These are phyloP conservation scores for Domatiomyces catenatus DNA, from an alignment of 2,329 filamentous ascomycete genomes.

Conservation along the genomic window DNA sequence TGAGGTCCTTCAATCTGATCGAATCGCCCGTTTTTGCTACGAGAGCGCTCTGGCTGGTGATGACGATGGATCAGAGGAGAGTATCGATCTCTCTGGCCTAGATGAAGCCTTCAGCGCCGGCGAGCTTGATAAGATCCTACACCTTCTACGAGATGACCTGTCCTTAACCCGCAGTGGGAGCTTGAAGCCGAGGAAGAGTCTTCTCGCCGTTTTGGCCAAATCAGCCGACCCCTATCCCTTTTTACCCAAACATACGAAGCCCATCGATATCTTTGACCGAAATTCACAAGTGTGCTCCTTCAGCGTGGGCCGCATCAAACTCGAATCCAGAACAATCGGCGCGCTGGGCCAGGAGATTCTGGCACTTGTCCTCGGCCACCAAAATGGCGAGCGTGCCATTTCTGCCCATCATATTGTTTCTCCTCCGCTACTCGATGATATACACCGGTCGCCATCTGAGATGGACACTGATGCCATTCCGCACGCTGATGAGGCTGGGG, in stretches of 20 bases:
- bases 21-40: conserved; percentile 45
- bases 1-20: conserved; percentile 40
- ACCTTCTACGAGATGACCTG: conserved; percentile 38
- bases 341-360: conserved; percentile 35
- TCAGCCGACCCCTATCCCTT: conserved; percentile 40
- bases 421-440: not conserved
- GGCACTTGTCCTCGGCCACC: conserved; percentile 28
- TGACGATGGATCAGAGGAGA: conserved; percentile 39
- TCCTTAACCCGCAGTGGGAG: conserved; percentile 38
- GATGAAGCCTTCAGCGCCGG: conserved; percentile 40
- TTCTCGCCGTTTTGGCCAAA: conserved; percentile 37
- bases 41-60: conserved; percentile 49
- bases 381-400: conserved; percentile 17
- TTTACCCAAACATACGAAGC: conserved; percentile 24
- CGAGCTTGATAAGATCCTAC: conserved; percentile 35
- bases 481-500: not conserved
- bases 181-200: conserved; percentile 35
- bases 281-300: conserved; percentile 24
- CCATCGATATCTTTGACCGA: conserved; percentile 19
- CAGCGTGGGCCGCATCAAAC: conserved; percentile 24
- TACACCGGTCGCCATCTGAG: not conserved
- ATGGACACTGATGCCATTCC: not conserved
- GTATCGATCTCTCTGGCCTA: conserved; percentile 42
- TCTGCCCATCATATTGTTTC: not conserved
- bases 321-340: conserved; percentile 29